phyloP scores from a whole-genome alignment of 2,329 filamentous ascomycete species.

The Coniochaeta prunicola region DNA sequence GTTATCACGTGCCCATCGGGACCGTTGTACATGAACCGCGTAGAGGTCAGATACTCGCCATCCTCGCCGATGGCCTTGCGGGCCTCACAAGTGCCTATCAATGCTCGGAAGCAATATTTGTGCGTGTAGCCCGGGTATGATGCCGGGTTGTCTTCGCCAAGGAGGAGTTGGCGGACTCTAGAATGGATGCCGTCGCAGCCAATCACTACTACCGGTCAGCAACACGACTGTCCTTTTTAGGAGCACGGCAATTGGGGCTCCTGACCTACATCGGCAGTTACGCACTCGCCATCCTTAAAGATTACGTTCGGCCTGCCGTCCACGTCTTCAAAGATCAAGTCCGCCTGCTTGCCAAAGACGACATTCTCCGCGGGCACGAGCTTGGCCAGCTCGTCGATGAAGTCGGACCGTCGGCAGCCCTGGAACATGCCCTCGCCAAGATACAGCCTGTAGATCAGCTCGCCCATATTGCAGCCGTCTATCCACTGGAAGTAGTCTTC shows the following conservation, averaged over 20 bases:
- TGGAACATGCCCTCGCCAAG: slow-evolving; percentile 34
- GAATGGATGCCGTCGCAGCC: slow-evolving; percentile 61
- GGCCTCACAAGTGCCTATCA: slow-evolving; percentile 52
- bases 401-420: slow-evolving; percentile 30
- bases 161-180: slow-evolving; percentile 40
- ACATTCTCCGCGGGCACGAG: slow-evolving; percentile 19
- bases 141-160: slow-evolving; percentile 19
- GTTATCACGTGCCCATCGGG: slow-evolving; percentile 50
- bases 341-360: slow-evolving; percentile 25
- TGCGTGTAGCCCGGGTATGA: slow-evolving; percentile 39
- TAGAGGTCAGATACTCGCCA: slow-evolving; percentile 38
- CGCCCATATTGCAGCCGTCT: slow-evolving; percentile 22
- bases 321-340: slow-evolving; percentile 18
- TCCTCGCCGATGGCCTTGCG: slow-evolving; percentile 28
- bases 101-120: slow-evolving; percentile 54
- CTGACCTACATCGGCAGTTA: slow-evolving; percentile 22
- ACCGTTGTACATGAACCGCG: slow-evolving; percentile 49
- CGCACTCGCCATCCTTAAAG: slow-evolving; percentile 11
- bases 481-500: slow-evolving; percentile 37
- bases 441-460: slow-evolving; percentile 24
- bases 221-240: neutral
- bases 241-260: neutral
- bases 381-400: slow-evolving; percentile 29
- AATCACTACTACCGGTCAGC: slow-evolving; percentile 30
- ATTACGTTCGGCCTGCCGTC: slow-evolving; percentile 11